Percentiles rank a stretch among this genome's conserved stretches.
These are phyloP conservation scores for Aspergillus floridensis DNA, from an alignment of 2,329 filamentous ascomycete genomes.

Conservation along the genomic window DNA sequence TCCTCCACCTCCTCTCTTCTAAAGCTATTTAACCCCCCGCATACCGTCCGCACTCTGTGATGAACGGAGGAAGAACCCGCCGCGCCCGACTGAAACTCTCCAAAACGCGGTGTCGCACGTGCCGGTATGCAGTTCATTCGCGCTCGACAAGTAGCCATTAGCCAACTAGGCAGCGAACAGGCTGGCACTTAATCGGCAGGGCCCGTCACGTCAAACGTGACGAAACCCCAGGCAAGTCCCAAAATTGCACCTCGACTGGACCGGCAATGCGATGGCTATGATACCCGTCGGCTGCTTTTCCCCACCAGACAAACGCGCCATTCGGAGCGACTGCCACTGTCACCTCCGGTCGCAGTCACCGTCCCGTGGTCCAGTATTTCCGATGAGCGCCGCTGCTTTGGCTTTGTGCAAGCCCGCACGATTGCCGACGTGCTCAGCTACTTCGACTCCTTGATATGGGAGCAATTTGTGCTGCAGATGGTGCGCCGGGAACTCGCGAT, in stretches of 20 bases:
- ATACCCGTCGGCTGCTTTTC: neutral
- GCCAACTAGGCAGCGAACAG: too few species aligned
- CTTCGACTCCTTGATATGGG: neutral
- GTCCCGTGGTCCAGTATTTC: neutral
- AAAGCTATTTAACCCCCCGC: too few species aligned
- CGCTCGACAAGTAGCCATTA: too few species aligned
- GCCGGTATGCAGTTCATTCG: too few species aligned
- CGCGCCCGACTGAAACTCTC: too few species aligned
- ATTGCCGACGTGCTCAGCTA: neutral
- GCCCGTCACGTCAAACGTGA: neutral
- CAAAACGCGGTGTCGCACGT: too few species aligned
- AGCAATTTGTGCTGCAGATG: neutral
- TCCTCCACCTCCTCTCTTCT: too few species aligned
- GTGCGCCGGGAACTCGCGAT: neutral
- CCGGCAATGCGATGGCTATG: neutral
- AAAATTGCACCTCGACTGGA: neutral
- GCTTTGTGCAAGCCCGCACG: neutral
- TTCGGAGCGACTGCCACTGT: too few species aligned
- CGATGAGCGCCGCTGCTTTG: conserved; percentile 4
- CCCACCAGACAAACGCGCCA: neutral
- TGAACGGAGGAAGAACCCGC: too few species aligned
- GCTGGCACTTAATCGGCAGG: too few species aligned
- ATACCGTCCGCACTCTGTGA: too few species aligned
- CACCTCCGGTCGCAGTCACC: neutral
- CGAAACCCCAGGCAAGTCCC: neutral